phyloP scores from a whole-genome alignment of 495 filamentous ascomycete genomes.

The Hapsidospora chrysogenum region DNA sequence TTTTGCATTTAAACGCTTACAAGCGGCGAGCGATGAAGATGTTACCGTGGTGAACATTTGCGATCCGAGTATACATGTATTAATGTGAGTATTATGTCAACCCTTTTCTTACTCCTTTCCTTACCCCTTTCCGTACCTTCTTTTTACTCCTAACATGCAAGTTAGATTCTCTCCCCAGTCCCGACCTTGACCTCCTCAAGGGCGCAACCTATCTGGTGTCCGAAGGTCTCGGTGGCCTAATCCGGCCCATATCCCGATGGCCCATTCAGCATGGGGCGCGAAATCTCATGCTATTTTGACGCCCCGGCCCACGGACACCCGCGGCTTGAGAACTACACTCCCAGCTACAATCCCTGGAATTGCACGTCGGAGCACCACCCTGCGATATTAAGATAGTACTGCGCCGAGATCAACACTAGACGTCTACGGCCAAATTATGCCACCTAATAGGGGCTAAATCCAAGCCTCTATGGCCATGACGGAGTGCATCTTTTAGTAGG shows the following conservation, averaged over 20 bases:
- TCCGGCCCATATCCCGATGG: constrained; percentile 27
- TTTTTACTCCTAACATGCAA: no score
- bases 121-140: no score
- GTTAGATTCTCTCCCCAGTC: neutral
- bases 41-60: neutral
- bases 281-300: constrained; percentile 26
- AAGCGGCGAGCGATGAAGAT: neutral
- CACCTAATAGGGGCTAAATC: constrained; percentile 5
- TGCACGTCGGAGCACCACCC: neutral
- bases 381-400: neutral
- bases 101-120: no score
- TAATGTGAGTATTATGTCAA: neutral
- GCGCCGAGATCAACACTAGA: neutral
- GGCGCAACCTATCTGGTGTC: constrained; percentile 28
- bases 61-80: neutral
- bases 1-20: neutral
- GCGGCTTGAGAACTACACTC: constrained; percentile 4
- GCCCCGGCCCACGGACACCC: constrained; percentile 13
- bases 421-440: neutral
- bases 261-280: constrained; percentile 27
- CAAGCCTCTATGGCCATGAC: neutral
- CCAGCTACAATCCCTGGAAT: neutral
- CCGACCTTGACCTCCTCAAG: constrained; percentile 7
- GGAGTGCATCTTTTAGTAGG: constrained; percentile 4
- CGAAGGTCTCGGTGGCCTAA: constrained; percentile 29